These are phyloP conservation scores for Speleostelium caveatum DNA, from an alignment of 78 protist species.

Conservation along the genomic window DNA sequence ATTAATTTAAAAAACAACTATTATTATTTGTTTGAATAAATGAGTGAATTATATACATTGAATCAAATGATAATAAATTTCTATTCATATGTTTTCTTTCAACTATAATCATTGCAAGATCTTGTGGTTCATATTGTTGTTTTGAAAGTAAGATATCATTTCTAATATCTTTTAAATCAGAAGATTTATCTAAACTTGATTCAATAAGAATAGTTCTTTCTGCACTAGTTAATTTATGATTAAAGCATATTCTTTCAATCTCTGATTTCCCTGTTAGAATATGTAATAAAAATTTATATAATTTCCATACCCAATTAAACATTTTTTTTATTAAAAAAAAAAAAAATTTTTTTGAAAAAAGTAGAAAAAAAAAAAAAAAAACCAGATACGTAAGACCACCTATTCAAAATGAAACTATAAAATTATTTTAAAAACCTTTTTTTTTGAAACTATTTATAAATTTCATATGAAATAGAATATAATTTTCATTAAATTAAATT, in stretches of 20 bases:
- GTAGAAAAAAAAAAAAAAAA: background rate
- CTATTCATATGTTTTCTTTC: slow-evolving; percentile 21
- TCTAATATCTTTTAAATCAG: background rate
- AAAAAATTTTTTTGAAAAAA: background rate
- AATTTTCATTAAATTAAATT: too few relatives aligned
- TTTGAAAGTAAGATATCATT: background rate
- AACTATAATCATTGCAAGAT: slow-evolving; percentile 19
- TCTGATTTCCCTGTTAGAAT: slow-evolving; percentile 26
- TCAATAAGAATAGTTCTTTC: slow-evolving; percentile 19
- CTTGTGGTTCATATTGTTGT: slow-evolving; percentile 44
- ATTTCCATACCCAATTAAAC: slow-evolving; percentile 17
- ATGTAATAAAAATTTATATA: slow-evolving; percentile 46
- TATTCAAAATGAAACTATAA: too few relatives aligned
- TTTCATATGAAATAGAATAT: too few relatives aligned
- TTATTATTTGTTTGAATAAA: background rate
- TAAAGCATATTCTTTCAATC: slow-evolving; percentile 58
- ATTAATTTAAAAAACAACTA: background rate
- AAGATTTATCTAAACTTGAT: background rate
- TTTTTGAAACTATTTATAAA: too few relatives aligned
- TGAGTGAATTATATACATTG: slow-evolving; percentile 15
- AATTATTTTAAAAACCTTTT: too few relatives aligned
- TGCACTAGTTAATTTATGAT: background rate
- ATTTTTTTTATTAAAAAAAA: background rate
- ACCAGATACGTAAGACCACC: too few relatives aligned
- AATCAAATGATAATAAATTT: slow-evolving; percentile 25